Conservation (phyloP, 208 protist species). For the Porcisia deanei region DNA sequence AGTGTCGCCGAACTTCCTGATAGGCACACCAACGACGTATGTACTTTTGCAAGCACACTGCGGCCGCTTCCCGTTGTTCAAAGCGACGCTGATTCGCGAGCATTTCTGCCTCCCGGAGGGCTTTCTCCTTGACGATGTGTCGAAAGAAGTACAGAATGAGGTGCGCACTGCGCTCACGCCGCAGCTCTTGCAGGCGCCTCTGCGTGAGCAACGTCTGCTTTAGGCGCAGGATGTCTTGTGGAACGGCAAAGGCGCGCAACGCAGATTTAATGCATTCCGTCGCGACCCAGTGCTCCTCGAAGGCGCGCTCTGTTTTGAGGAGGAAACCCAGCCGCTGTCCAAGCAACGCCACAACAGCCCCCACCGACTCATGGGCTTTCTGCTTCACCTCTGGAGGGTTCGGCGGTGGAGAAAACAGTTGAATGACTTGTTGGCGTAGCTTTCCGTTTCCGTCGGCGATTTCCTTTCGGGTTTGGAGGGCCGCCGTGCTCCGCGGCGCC, state of each 20-base stretch:
- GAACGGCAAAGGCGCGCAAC: slow-evolving; percentile 55
- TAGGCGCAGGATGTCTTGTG: slow-evolving; percentile 57
- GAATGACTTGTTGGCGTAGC: slow-evolving; percentile 32
- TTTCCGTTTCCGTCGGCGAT: slow-evolving; percentile 28
- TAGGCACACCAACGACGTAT: slow-evolving; percentile 62
- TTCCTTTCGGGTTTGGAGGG: slow-evolving; percentile 25
- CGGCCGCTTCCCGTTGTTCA: slow-evolving; percentile 38
- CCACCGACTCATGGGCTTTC: slow-evolving; percentile 37
- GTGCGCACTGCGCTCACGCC: slow-evolving; percentile 51
- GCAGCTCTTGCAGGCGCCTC: slow-evolving; percentile 31
- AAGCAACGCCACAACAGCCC: slow-evolving; percentile 45
- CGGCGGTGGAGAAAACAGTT: slow-evolving; percentile 25
- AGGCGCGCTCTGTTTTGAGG: slow-evolving; percentile 60
- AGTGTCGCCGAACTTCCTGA: slow-evolving; percentile 36
- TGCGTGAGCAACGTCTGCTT: slow-evolving; percentile 36
- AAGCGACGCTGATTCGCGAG: slow-evolving; percentile 17
- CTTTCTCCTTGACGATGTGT: slow-evolving; percentile 29
- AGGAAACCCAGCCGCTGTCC: slow-evolving; percentile 51
- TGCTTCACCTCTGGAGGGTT: slow-evolving; percentile 32
- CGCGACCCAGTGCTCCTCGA: slow-evolving; percentile 71
- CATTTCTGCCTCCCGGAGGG: slow-evolving; percentile 13
- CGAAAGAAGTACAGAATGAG: slow-evolving; percentile 69
- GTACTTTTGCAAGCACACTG: slow-evolving; percentile 69
- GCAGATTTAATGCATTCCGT: slow-evolving; percentile 59
- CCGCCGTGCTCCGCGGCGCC: slow-evolving; percentile 18